Base-by-base conservation (phyloP, 176 grass and related monocot species). In the Aegilops speltoides region DNA sequence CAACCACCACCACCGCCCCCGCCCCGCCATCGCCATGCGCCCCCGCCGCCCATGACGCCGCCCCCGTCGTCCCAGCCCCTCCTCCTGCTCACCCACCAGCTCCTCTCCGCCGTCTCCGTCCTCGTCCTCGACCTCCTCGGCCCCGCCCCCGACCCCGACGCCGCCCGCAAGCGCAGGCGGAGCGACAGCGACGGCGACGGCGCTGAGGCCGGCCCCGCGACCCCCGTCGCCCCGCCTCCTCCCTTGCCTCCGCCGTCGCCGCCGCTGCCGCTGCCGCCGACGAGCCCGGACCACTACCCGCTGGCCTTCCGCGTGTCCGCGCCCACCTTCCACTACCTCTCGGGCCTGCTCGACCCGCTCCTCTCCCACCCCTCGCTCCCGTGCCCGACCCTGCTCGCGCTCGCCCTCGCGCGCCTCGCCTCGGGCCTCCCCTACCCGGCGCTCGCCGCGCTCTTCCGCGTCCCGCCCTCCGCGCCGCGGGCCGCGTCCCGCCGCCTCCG, bases 341-440 rank as follows among this genome's bases (percentile, higher is more conserved):
- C 89, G 13, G 91, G 94, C 73, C 94, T 96, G 12, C 94, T 96
- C 78, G 94, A 96, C 60, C 94, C 91, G 78, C 90, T 95, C 10
- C 92, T 94, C 77, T 90, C 89, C 43, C 78, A 82, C 84, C 91
- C 86, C 0, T 76, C 45, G 67, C 91, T 91, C 65, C 77, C 84
- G 15, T 69, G 82, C 37, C 34, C 81, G 22, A 82, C 83, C 60
- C 88, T 92, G 67, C 89, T 93, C 67, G 94, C 91, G 38, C 87
- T 93, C 64, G 91, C 89, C 23, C 94, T 93, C 88, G 81, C 91
- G 9, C 94, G 91, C 85, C 89, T 96, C 62, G 85, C 86, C 48
- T 56, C 89, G 13, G 94, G 91, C 38, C 77, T 86, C 22, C 86
- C 94, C 73, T 96, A 96, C 79, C 13, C 77, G 2, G 8, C 72